These are phyloP conservation scores for Oryza brachyantha DNA, from an alignment of 176 grass and related monocot species.

Conservation along the genomic window DNA sequence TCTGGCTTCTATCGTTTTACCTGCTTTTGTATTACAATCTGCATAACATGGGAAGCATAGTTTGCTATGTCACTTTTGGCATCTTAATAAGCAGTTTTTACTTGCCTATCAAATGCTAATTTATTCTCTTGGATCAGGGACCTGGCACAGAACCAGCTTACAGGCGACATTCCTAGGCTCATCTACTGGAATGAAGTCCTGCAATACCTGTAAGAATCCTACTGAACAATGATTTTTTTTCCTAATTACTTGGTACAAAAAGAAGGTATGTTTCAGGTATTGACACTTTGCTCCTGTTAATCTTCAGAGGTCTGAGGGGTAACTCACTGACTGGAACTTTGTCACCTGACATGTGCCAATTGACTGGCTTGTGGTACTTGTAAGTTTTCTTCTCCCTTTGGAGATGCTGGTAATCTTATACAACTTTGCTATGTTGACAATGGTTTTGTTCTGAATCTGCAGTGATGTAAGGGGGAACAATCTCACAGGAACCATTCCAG, in stretches of 20 bases:
- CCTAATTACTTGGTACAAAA: background rate
- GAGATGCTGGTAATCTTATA: background rate
- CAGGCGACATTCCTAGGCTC: constrained; percentile 85
- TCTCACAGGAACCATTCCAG: constrained; percentile 92
- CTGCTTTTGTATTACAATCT: constrained; percentile 10
- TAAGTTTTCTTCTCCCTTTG: constrained; percentile 42
- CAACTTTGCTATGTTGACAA: constrained; percentile 2
- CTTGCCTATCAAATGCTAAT: background rate
- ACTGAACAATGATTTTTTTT: background rate
- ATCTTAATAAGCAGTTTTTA: constrained; percentile 8
- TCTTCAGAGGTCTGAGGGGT: constrained; percentile 77
- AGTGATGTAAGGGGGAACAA: constrained; percentile 99
- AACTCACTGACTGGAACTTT: constrained; percentile 81
- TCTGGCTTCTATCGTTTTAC: constrained; percentile 12
- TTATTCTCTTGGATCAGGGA: constrained; percentile 52
- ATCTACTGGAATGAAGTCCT: constrained; percentile 99
- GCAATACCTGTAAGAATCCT: constrained; percentile 75
- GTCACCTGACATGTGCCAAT: constrained; percentile 95
- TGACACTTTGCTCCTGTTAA: constrained; percentile 17
- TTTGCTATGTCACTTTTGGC: background rate
- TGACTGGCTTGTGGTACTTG: constrained; percentile 99
- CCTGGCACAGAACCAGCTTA: constrained; percentile 88
- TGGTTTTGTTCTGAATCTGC: constrained; percentile 16
- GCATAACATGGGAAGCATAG: background rate
- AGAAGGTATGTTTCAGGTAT: background rate